Evolutionary conservation across 768 basidiomycete genomes (phyloP).

Genomic region (Amanita pseudoporphyria): DNA sequence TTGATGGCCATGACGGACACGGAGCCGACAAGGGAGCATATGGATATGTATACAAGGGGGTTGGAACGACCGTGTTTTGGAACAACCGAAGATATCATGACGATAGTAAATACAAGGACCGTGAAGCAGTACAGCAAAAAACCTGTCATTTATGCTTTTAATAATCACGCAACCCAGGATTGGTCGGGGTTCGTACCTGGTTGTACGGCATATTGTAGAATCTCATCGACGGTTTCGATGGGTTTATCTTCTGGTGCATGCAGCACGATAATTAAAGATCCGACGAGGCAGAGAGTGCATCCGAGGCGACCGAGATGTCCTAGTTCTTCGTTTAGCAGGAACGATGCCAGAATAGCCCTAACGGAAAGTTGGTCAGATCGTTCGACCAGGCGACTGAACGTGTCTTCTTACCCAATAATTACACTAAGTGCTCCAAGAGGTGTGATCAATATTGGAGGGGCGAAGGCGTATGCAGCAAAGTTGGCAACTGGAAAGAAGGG

Average conservation of each 20-base stretch:
- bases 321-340: constrained; percentile 87
- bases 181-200: constrained; percentile 44
- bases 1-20: constrained; percentile 99
- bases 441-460: constrained; percentile 96
- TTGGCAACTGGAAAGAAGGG: constrained; percentile 48
- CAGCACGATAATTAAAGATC: constrained; percentile 89
- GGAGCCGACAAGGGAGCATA: constrained; percentile 93
- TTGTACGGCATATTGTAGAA: constrained; percentile 85
- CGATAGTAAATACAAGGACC: constrained; percentile 67
- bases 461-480: constrained; percentile 97
- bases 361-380: neutral
- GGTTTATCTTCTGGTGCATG: constrained; percentile 96
- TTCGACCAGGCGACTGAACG: neutral
- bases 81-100: constrained; percentile 81
- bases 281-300: constrained; percentile 75
- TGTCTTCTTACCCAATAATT: constrained; percentile 66
- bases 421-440: constrained; percentile 96
- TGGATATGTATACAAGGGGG: constrained; percentile 89
- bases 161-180: neutral
- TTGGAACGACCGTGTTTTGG: constrained; percentile 83
- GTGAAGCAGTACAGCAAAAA: constrained; percentile 88
- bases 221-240: constrained; percentile 88
- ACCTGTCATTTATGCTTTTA: constrained; percentile 32
- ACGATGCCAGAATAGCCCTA: constrained; percentile 90
- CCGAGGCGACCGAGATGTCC: constrained; percentile 88